Percentiles rank a stretch among this genome's conserved stretches.
Evolutionary conservation across 2,329 filamentous ascomycete species (phyloP).

Genomic region (Paecilomyces sp.): DNA sequence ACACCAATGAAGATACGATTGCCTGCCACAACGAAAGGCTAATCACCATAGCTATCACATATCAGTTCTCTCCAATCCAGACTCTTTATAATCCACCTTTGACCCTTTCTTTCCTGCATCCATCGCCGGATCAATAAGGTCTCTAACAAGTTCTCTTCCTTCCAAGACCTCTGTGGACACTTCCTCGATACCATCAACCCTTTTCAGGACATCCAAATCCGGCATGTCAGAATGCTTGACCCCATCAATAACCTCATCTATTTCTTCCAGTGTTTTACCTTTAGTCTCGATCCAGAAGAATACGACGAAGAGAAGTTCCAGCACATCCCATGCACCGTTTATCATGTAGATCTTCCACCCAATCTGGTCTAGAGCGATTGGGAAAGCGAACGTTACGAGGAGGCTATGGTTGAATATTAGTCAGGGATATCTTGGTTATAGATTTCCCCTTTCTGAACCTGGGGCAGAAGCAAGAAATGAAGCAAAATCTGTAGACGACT

Average conservation of each 20-base stretch:
- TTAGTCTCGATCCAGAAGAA: neutral
- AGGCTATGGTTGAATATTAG: constrained; percentile 17
- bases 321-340: constrained; percentile 39
- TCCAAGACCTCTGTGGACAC: neutral
- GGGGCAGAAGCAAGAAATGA: neutral
- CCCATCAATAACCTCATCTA: neutral
- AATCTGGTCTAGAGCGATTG: constrained; percentile 36
- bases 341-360: constrained; percentile 45
- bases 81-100: neutral
- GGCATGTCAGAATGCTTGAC: neutral
- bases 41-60: neutral
- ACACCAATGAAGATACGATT: neutral
- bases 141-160: neutral
- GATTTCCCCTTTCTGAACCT: too few relatives aligned
- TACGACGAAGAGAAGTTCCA: neutral
- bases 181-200: neutral
- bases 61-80: neutral
- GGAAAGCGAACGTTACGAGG: constrained; percentile 35
- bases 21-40: neutral
- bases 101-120: neutral
- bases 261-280: neutral
- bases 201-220: neutral
- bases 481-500: constrained; percentile 3
- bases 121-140: neutral
- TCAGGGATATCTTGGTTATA: neutral